These are phyloP conservation scores for Vaccinium corymbosum DNA, from an alignment of 148 eudicot genomes.

Conservation along the genomic window DNA sequence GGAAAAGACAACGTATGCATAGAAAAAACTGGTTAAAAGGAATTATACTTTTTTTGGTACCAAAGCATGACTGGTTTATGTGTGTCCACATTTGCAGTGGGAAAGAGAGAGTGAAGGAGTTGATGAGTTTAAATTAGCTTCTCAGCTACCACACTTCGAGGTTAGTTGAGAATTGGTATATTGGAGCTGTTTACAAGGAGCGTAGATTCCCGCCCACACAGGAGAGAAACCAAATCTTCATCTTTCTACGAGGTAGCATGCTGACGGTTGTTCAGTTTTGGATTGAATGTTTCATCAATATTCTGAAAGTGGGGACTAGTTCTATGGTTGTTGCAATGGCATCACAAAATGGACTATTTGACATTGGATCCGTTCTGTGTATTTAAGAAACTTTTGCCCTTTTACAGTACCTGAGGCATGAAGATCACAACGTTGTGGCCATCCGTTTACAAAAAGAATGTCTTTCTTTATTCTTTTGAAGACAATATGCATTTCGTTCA, in stretches of 20 bases:
- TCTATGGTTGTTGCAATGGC: not conserved
- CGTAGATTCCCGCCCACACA: not conserved
- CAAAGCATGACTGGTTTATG: not conserved
- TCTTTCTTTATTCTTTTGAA: not conserved
- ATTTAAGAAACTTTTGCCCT: not conserved
- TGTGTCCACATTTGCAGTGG: conserved; percentile 10
- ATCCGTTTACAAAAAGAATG: not conserved
- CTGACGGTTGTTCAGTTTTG: not conserved
- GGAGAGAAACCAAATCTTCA: not conserved
- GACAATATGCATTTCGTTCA: not conserved
- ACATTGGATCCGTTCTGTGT: not conserved
- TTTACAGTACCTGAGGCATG: not conserved
- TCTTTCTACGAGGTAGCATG: not conserved
- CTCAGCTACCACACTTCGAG: not conserved
- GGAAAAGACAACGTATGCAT: not conserved
- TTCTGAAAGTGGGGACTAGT: not conserved
- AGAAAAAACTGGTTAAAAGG: not conserved
- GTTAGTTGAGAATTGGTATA: not conserved
- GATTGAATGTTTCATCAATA: not conserved
- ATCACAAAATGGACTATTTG: not conserved
- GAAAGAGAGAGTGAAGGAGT: conserved; percentile 21
- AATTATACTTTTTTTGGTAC: not conserved
- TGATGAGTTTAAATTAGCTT: conserved; percentile 17
- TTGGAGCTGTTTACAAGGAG: conserved; percentile 6
- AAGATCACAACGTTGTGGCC: not conserved